Evolutionary conservation across 2,329 filamentous ascomycete species (phyloP).

Genomic region (Trichoderma sp.): DNA sequence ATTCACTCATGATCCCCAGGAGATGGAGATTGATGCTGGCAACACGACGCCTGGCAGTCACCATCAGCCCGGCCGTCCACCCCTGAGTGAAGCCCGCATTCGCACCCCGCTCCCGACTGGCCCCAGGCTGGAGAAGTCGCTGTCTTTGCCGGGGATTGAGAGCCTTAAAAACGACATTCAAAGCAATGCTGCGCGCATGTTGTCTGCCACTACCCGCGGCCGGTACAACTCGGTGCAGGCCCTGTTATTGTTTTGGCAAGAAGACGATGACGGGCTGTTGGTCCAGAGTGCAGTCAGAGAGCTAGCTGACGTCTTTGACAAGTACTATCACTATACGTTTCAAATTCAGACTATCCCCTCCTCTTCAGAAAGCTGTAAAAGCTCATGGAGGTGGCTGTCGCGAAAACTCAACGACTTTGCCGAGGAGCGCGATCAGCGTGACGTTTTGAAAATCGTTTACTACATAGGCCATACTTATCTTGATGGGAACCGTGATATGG

Average conservation of each 20-base stretch:
- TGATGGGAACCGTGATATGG: conserved; percentile 55
- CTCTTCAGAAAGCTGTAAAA: conserved; percentile 45
- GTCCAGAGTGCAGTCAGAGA: conserved; percentile 45
- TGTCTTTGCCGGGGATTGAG: conserved; percentile 50
- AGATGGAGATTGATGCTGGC: conserved; percentile 54
- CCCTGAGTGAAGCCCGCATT: conserved; percentile 48
- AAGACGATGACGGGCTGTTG: conserved; percentile 45
- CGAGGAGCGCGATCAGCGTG: conserved; percentile 51
- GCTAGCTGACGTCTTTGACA: conserved; percentile 49
- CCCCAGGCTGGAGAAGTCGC: conserved; percentile 51
- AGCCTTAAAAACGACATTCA: conserved; percentile 53
- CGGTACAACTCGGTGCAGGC: conserved; percentile 53
- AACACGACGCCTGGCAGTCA: conserved; percentile 28
- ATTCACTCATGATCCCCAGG: conserved; percentile 47
- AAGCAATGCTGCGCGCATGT: conserved; percentile 46
- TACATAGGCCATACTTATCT: conserved; percentile 56
- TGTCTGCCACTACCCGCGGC: conserved; percentile 49
- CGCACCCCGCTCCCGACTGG: conserved; percentile 57
- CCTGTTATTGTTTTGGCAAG: conserved; percentile 56
- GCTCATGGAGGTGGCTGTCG: conserved; percentile 53
- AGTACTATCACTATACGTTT: conserved; percentile 51
- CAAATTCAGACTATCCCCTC: conserved; percentile 50
- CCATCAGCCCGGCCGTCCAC: conserved; percentile 36
- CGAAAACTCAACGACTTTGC: conserved; percentile 52
- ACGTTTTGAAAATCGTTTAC: conserved; percentile 58